Percentiles rank a stretch among this genome's conserved stretches.
Evolutionary conservation across 116 monocot genomes (phyloP).

Genomic region (Papilionanthe hybrid): DNA sequence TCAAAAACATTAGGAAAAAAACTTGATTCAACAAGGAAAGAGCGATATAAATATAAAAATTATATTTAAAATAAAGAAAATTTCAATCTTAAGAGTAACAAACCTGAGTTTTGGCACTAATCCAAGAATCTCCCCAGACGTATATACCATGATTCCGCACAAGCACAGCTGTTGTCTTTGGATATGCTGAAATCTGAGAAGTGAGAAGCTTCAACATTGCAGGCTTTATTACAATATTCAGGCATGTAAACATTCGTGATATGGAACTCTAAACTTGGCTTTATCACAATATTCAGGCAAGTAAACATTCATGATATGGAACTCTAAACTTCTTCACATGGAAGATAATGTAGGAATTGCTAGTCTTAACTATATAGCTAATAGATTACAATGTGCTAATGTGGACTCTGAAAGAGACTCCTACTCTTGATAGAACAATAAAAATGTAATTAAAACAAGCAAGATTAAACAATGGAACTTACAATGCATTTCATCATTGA

Average conservation of each 20-base stretch:
- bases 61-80: background rate
- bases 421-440: background rate
- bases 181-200: slow-evolving; percentile 83
- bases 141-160: slow-evolving; percentile 98
- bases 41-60: background rate
- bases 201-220: slow-evolving; percentile 22
- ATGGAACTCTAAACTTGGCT: no score
- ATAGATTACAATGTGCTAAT: background rate
- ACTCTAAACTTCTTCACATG: background rate
- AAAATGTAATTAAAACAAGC: background rate
- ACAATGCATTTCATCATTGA: background rate
- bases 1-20: background rate
- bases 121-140: slow-evolving; percentile 99
- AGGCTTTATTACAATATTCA: background rate
- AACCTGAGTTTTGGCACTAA: slow-evolving; percentile 97
- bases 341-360: background rate
- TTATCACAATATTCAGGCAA: background rate
- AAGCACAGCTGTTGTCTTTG: slow-evolving; percentile 92
- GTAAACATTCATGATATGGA: background rate
- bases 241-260: background rate
- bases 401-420: background rate
- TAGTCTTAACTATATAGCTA: no score
- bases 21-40: background rate
- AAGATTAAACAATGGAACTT: background rate
- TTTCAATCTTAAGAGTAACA: slow-evolving; percentile 10